phyloP scores from a whole-genome alignment of 2,329 filamentous ascomycete genomes.

The Ophiosphaerella herpotricha region DNA sequence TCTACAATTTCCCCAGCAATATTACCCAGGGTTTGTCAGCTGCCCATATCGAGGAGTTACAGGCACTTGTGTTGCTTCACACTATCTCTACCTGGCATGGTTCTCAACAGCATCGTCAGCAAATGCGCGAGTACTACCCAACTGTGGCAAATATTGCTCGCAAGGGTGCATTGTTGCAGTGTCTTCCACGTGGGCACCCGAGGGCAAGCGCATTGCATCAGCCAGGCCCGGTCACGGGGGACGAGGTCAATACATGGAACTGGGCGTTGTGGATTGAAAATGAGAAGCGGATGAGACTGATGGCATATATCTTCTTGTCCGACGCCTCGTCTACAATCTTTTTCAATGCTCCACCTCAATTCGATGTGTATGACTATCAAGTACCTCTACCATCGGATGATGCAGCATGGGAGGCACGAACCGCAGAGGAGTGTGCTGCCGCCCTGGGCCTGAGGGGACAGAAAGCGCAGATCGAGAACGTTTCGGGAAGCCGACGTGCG shows the following conservation, averaged over 20 bases:
- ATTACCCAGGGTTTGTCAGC: constrained; percentile 26
- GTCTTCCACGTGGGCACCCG: constrained; percentile 54
- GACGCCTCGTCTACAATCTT: constrained; percentile 71
- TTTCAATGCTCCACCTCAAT: constrained; percentile 69
- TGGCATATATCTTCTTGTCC: constrained; percentile 67
- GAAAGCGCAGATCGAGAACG: constrained; percentile 62
- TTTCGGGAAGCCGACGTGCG: constrained; percentile 64
- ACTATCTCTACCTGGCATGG: constrained; percentile 72
- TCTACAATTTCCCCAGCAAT: constrained; percentile 50
- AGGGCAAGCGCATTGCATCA: constrained; percentile 67
- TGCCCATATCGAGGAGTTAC: constrained; percentile 65
- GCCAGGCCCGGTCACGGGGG: constrained; percentile 47
- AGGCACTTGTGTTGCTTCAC: constrained; percentile 67
- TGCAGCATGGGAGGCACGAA: constrained; percentile 71
- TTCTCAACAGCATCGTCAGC: constrained; percentile 66
- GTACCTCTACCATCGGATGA: constrained; percentile 75
- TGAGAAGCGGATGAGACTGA: constrained; percentile 68
- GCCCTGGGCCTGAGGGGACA: constrained; percentile 67
- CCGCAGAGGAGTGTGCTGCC: constrained; percentile 63
- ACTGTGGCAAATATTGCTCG: constrained; percentile 62
- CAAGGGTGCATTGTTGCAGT: constrained; percentile 60
- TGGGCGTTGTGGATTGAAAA: constrained; percentile 73
- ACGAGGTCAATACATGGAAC: constrained; percentile 61
- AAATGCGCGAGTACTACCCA: constrained; percentile 64
- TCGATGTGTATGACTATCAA: constrained; percentile 67